Evolutionary conservation across 495 filamentous ascomycete species (phyloP), one percentile per base, ranked within the genome.

Genomic region (Paragyromitra xinjiangensis): DNA sequence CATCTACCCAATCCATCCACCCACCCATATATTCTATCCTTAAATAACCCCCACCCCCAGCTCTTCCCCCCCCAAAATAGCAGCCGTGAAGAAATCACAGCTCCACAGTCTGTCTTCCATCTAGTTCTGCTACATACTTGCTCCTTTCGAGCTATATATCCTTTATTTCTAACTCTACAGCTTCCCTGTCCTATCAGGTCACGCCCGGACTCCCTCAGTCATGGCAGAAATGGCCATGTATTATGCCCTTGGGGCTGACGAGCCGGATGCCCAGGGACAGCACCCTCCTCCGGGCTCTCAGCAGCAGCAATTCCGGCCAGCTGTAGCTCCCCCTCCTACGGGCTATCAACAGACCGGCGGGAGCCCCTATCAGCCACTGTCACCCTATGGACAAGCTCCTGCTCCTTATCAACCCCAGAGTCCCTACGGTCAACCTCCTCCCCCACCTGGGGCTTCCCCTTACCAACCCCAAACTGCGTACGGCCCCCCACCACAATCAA

Each of bases 161-260:
- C 56, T 48, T 34, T 42, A 24, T 78, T 77, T 50, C 74, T 78
- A 61, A 79, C 63, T 29, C 29, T 3, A 6, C 56, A 71, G 59
- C 51, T 24, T 58, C 11, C 42, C 40, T 75, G 22, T n/a, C 34
- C 44, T 22, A 12, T 4, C 64, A 81, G 80, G 66, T 62, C 80
- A 82, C 79, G 68, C 80, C 50, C 80, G 80, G 29, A 82, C 80
- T 71, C 80, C 80, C 39, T 82, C 79, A 40, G 73, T 82, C 76
- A 93, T 95, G 92, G 88, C 91, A 78, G 91, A 95, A 81, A 91
- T 90, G 85, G 84, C 88, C 79, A 91, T 91, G 88, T 95, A 93
- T 85, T 90, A 94, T 82, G 85, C 91, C 83, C 87, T 91, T 72
- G 92, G 89, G 58, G 81, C 63, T 45, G 82, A 81, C 59, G 80